Percentiles rank a stretch among this genome's conserved stretches.
Conservation (phyloP, 371 early-diverging fungal genomes). For the Mucor circinelloides region DNA sequence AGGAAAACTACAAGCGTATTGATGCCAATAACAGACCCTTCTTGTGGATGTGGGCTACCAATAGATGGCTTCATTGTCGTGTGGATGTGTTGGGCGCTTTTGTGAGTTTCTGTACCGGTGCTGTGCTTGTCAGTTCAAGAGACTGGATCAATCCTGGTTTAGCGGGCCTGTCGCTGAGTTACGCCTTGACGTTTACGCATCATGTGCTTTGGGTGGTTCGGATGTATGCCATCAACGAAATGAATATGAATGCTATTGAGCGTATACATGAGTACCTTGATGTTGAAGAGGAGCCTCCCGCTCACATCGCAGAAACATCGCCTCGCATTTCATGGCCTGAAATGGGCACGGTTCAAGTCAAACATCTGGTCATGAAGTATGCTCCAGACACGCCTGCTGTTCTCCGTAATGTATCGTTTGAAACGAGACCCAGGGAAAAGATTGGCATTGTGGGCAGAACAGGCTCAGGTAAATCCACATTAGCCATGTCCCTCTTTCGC, state of each 20-base stretch:
- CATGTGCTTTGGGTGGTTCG: conserved; percentile 81
- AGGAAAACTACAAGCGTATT: conserved; percentile 58
- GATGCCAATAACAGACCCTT: conserved; percentile 82
- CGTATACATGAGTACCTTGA: conserved; percentile 77
- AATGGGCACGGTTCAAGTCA: conserved; percentile 65
- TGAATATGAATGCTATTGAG: conserved; percentile 85
- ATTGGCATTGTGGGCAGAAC: conserved; percentile 66
- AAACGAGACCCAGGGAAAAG: conserved; percentile 55
- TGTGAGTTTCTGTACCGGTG: conserved; percentile 74
- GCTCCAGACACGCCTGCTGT: conserved; percentile 68
- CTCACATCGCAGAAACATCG: conserved; percentile 41
- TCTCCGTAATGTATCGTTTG: conserved; percentile 65
- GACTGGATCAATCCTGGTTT: conserved; percentile 68
- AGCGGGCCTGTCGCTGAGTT: conserved; percentile 81
- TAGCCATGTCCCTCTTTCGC: conserved; percentile 73
- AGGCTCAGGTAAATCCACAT: conserved; percentile 66
- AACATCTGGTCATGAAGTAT: conserved; percentile 69
- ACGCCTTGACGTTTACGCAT: conserved; percentile 67
- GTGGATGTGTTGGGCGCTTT: conserved; percentile 72
- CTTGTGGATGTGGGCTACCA: conserved; percentile 82
- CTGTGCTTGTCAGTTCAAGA: conserved; percentile 53
- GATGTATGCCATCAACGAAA: conserved; percentile 80
- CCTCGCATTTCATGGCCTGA: conserved; percentile 77
- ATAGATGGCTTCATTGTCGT: conserved; percentile 88
- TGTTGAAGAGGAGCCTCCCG: conserved; percentile 71